phyloP scores from a whole-genome alignment of 768 basidiomycete genomes.

The Hypholoma fasciculare region DNA sequence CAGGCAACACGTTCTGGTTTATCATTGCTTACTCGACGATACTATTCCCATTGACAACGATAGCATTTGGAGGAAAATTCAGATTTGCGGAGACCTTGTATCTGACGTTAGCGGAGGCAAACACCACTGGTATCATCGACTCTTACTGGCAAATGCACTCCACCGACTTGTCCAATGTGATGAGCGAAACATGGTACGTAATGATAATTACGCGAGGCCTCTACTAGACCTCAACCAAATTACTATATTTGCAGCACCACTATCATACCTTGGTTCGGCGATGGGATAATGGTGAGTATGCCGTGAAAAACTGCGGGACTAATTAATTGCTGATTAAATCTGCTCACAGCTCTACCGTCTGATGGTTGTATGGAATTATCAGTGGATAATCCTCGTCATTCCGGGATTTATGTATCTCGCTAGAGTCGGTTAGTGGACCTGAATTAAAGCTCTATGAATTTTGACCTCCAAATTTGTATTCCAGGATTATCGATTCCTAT shows the following conservation, averaged over 20 bases:
- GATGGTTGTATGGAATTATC: slow-evolving; percentile 33
- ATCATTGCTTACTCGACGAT: slow-evolving; percentile 32
- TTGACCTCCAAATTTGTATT: not conserved
- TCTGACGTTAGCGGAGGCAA: not conserved
- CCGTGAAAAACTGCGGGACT: not conserved
- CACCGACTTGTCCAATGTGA: slow-evolving; percentile 26
- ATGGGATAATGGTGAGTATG: slow-evolving; percentile 32
- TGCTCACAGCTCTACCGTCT: slow-evolving; percentile 31
- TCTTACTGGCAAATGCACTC: slow-evolving; percentile 13
- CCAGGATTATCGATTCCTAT: slow-evolving; percentile 35
- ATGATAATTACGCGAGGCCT: not conserved
- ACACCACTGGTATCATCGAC: not conserved
- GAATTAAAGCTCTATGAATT: not conserved
- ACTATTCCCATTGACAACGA: slow-evolving; percentile 30
- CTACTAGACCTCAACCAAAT: not conserved
- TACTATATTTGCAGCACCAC: slow-evolving; percentile 19
- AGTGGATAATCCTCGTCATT: slow-evolving; percentile 26
- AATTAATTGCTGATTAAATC: not conserved
- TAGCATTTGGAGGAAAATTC: slow-evolving; percentile 30
- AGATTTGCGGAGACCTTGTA: slow-evolving; percentile 31
- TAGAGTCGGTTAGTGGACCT: slow-evolving; percentile 27
- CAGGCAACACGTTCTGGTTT: slow-evolving; percentile 30
- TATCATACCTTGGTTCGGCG: slow-evolving; percentile 34
- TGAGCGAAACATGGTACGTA: slow-evolving; percentile 32
- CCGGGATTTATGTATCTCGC: slow-evolving; percentile 31